Evolutionary conservation across 2,329 filamentous ascomycete species (phyloP).

Genomic region (Sclerotinia nivalis): DNA sequence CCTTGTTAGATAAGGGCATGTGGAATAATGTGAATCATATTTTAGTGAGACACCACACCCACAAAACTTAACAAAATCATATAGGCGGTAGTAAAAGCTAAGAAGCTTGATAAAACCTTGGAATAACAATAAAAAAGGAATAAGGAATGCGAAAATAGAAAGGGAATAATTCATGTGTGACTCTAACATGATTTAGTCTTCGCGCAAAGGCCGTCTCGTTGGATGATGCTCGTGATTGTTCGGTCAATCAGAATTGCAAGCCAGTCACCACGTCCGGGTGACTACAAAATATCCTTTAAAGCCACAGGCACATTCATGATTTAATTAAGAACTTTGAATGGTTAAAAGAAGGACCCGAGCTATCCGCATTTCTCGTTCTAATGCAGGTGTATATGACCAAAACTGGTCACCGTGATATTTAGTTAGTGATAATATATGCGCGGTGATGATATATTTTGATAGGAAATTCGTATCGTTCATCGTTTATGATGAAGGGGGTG

Average conservation of each 20-base stretch:
- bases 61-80: slow-evolving; percentile 20
- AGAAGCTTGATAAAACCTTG: slow-evolving; percentile 3
- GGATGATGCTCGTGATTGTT: slow-evolving; percentile 23
- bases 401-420: not conserved
- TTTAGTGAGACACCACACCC: slow-evolving; percentile 32
- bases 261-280: slow-evolving; percentile 17
- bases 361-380: not conserved
- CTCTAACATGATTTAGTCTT: slow-evolving; percentile 19
- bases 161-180: slow-evolving; percentile 23
- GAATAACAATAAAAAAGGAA: not conserved
- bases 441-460: not conserved
- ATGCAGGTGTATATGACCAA: slow-evolving; percentile 23
- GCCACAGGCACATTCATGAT: slow-evolving; percentile 19
- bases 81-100: slow-evolving; percentile 21
- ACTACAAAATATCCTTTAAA: not conserved
- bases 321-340: not conserved
- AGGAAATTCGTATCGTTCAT: not conserved
- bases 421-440: not conserved
- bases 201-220: slow-evolving; percentile 10
- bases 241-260: slow-evolving; percentile 18
- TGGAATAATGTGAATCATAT: slow-evolving; percentile 34
- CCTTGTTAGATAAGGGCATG: slow-evolving; percentile 32
- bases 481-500: not conserved
- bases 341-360: not conserved
- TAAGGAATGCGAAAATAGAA: slow-evolving; percentile 47